Conservation (phyloP, 441 rosid genomes). For the Jatropha multifida region DNA sequence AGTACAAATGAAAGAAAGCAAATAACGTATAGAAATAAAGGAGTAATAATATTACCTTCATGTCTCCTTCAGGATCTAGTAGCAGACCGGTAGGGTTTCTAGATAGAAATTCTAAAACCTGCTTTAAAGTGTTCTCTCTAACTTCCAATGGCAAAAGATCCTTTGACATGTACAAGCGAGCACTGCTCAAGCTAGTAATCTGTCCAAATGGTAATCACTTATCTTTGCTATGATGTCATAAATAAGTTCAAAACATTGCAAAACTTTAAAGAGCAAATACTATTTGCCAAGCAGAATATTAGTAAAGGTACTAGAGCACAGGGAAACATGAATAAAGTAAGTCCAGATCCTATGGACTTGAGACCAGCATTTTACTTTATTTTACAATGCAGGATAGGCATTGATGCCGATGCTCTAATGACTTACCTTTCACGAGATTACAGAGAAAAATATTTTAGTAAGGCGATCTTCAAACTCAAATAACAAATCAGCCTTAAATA, state of each 20-base stretch:
- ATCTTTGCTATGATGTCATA: neutral
- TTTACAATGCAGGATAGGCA: neutral
- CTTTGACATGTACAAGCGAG: slow-evolving; percentile 71
- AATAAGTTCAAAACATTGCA: slow-evolving; percentile 1
- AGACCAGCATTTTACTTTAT: neutral
- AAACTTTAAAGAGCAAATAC: neutral
- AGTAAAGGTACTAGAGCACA: neutral
- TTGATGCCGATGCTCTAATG: neutral
- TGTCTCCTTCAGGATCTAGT: slow-evolving; percentile 85
- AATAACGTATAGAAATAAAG: slow-evolving; percentile 11
- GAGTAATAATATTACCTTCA: slow-evolving; percentile 55
- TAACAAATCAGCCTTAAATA: neutral
- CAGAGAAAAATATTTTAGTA: neutral
- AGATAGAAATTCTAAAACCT: slow-evolving; percentile 75
- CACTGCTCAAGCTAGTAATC: slow-evolving; percentile 80
- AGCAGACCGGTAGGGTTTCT: slow-evolving; percentile 80
- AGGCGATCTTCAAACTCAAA: neutral
- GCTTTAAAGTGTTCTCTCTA: slow-evolving; percentile 88
- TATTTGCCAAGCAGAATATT: neutral
- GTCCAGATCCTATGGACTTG: neutral
- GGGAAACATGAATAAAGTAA: neutral
- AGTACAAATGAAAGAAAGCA: slow-evolving; percentile 7
- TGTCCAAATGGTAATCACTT: slow-evolving; percentile 34
- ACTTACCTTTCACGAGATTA: neutral
- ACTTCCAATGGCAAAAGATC: slow-evolving; percentile 87